Evolutionary conservation across 805 yeast genomes (phyloP).

Genomic region (Lipomyces spencermartinsiae): DNA sequence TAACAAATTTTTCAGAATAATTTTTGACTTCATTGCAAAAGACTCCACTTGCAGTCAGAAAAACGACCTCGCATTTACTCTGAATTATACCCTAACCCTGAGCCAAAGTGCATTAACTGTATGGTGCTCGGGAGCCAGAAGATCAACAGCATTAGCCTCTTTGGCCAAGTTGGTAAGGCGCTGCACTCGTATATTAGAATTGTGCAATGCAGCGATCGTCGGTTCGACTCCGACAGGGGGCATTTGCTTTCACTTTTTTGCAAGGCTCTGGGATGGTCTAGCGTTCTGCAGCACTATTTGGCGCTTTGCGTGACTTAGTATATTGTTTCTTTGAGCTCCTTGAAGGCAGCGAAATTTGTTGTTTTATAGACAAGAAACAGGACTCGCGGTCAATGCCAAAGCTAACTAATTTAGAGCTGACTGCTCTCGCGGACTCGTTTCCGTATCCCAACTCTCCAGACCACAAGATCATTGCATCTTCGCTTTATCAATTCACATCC

Average conservation of each 20-base stretch:
- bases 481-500: slow-evolving; percentile 40
- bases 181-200: slow-evolving; percentile 34
- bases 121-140: no score
- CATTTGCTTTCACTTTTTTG: no score
- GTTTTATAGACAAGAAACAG: no score
- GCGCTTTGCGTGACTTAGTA: no score
- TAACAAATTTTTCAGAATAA: no score
- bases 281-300: background rate
- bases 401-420: slow-evolving; percentile 26
- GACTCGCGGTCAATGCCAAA: slow-evolving; percentile 9
- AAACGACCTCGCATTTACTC: no score
- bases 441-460: slow-evolving; percentile 25
- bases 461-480: background rate
- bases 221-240: slow-evolving; percentile 41
- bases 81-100: no score
- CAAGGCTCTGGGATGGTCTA: no score
- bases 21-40: no score
- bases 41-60: no score
- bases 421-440: slow-evolving; percentile 29
- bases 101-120: no score
- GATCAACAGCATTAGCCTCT: slow-evolving; percentile 26
- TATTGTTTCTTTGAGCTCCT: background rate
- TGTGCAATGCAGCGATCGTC: slow-evolving; percentile 37
- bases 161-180: slow-evolving; percentile 41
- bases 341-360: background rate